Conservation (phyloP, 176 grass and related monocot species). For the Pontederia crassipes region DNA sequence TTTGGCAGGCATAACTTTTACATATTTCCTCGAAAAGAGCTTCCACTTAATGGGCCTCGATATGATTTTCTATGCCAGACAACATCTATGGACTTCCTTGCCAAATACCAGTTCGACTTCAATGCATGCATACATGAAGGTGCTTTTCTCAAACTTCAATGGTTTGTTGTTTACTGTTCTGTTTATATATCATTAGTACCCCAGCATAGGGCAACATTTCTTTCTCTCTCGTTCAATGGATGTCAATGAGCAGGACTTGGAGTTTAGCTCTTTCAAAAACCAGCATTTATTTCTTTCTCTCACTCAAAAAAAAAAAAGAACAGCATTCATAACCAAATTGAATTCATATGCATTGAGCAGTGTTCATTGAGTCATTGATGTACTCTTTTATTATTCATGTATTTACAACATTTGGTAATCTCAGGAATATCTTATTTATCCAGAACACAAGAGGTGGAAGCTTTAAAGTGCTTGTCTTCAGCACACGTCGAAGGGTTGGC, state of each 20-base stretch:
- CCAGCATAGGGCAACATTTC: too few relatives aligned
- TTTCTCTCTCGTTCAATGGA: too few relatives aligned
- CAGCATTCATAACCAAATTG: too few relatives aligned
- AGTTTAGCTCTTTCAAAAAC: too few relatives aligned
- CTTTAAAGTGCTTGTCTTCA: slow-evolving; percentile 31
- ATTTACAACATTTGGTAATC: slow-evolving; percentile 81
- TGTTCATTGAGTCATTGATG: slow-evolving; percentile 1
- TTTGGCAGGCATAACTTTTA: slow-evolving; percentile 69
- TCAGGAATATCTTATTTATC: slow-evolving; percentile 99
- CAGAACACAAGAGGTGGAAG: slow-evolving; percentile 81
- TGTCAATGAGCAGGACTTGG: too few relatives aligned
- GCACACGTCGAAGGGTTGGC: slow-evolving; percentile 20
- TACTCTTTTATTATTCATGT: slow-evolving; percentile 30
- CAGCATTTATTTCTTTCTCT: too few relatives aligned
- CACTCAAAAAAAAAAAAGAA: too few relatives aligned
- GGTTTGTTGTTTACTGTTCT: background rate
- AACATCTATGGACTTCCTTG: slow-evolving; percentile 78
- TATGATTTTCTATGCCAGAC: slow-evolving; percentile 83
- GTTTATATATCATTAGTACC: background rate
- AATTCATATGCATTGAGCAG: too few relatives aligned
- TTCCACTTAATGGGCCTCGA: slow-evolving; percentile 36
- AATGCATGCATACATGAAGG: slow-evolving; percentile 77
- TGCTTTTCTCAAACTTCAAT: slow-evolving; percentile 32
- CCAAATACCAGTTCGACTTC: slow-evolving; percentile 84
- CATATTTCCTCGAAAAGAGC: slow-evolving; percentile 62